A percentile compares a stretch with the other conserved stretches of the same genome.
These are phyloP conservation scores for Neurospora tetraspora DNA, from an alignment of 495 filamentous ascomycete species.

Conservation along the genomic window DNA sequence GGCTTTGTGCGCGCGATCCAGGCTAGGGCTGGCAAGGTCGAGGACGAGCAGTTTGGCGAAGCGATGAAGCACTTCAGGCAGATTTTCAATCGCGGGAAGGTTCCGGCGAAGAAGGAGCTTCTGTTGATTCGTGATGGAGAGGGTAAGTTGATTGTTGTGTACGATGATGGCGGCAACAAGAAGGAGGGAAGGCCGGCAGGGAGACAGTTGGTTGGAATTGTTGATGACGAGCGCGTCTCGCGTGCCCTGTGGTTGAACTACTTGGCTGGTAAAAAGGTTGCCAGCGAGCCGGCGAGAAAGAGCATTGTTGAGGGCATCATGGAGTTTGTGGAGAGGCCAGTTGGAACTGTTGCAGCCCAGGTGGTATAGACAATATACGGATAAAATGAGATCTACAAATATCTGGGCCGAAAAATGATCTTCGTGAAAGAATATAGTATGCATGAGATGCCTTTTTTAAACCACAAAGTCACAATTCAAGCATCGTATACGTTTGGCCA, in stretches of 20 bases:
- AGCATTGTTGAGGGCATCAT: conserved; percentile 82
- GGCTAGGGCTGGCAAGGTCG: conserved; percentile 49
- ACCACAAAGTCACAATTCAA: neutral
- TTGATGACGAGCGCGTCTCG: conserved; percentile 69
- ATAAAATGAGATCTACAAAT: too few relatives aligned
- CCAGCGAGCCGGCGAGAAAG: conserved; percentile 69
- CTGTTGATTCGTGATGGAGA: conserved; percentile 56
- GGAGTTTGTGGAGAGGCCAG: conserved; percentile 77
- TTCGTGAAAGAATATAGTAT: too few relatives aligned
- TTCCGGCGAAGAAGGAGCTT: conserved; percentile 66
- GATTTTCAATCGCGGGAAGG: conserved; percentile 63
- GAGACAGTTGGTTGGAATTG: conserved; percentile 48
- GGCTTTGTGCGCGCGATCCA: conserved; percentile 82
- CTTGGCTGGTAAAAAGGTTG: conserved; percentile 75
- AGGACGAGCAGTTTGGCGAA: conserved; percentile 60
- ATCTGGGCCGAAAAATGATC: too few relatives aligned
- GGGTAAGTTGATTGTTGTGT: conserved; percentile 59
- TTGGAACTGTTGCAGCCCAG: conserved; percentile 73
- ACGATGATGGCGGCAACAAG: conserved; percentile 47
- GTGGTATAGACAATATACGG: conserved; percentile 31
- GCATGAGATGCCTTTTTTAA: too few relatives aligned
- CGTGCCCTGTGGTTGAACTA: conserved; percentile 84
- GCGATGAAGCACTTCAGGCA: conserved; percentile 66
- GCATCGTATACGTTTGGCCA: neutral
- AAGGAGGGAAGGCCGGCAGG: conserved; percentile 25